Conservation (phyloP, 164 flowering plant species). For the Sedum album region DNA sequence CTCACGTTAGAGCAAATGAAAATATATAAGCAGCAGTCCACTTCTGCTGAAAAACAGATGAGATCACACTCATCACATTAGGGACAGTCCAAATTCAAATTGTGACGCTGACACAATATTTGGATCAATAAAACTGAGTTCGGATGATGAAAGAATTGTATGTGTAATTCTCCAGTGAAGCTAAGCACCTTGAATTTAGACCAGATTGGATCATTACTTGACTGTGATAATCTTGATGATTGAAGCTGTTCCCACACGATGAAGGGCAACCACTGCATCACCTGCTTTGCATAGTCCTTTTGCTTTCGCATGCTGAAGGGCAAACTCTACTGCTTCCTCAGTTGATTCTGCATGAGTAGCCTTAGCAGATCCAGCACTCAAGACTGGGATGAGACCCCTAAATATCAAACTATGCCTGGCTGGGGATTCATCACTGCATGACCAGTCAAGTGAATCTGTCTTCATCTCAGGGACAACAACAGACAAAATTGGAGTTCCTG, state of each 20-base stretch:
- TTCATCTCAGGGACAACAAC: constrained; percentile 20
- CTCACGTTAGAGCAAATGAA: neutral
- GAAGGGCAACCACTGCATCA: constrained; percentile 16
- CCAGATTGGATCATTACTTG: constrained; percentile 9
- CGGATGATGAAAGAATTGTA: neutral
- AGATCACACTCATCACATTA: neutral
- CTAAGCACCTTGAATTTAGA: neutral
- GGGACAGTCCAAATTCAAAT: neutral
- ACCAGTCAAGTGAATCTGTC: constrained; percentile 21
- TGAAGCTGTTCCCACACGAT: constrained; percentile 11
- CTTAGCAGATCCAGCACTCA: constrained; percentile 13
- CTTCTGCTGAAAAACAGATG: neutral
- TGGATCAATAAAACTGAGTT: neutral
- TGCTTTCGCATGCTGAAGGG: constrained; percentile 16
- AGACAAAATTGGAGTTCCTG: constrained; percentile 19
- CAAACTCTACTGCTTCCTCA: constrained; percentile 14
- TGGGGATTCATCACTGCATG: constrained; percentile 19
- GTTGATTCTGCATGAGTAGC: constrained; percentile 16
- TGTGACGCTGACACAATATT: neutral
- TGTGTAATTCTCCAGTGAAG: neutral
- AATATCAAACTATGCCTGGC: constrained; percentile 21
- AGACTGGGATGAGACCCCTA: constrained; percentile 17
- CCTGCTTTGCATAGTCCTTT: constrained; percentile 18
- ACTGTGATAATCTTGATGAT: constrained; percentile 14
- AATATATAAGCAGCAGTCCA: constrained; percentile 4